Base-by-base conservation (phyloP, 345 rosid genomes). In the Luvunga scandens region DNA sequence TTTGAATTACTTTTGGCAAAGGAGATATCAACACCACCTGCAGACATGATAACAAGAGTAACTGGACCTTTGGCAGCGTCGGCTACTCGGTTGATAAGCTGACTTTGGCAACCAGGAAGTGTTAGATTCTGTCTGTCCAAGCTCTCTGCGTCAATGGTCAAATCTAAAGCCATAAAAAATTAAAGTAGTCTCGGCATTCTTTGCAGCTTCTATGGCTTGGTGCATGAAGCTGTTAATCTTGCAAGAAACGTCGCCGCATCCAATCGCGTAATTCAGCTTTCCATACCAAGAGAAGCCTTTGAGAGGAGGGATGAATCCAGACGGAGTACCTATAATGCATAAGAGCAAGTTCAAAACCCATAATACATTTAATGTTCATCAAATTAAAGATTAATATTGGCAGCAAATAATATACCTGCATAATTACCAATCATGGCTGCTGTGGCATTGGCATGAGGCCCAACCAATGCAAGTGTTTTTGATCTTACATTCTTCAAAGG, bases 21-120 rank as follows among this genome's bases (percentile, higher is more conserved):
- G 0, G 86, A 73, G 64, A 92, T 81, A 75, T 90, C 94, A 0
- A 90, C 66, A 1, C 86, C 86, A 19, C 91, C 94, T 0, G 84
- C 94, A 0, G 93, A 81, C 89, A 91, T 82, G 38, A 93, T 79
- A 6, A 91, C 97, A 72, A 91, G 85, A 78, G 89, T 64, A 18
- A 90, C 87, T 0, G 92, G 91, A 19, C 90, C 88, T 64, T 79
- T 89, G 3, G 96, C 78, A 21, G 59, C 82, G 7, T 75, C 27
- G 0, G 89, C 80, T 14, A 87, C 86, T 66, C 87, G 87, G 25
- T 80, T 85, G 42, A 92, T 86, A 1, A 92, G 79, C 36, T 83
- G 79, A 36, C 73, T 80, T 76, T 91, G 92, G 69, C 34, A 78
- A 2, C 93, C 92, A 0, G 92, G 93, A 56, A 91, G 90, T 1